Evolutionary conservation across 208 protist genomes (phyloP).

Genomic region (Blastocrithidia nonstop): DNA sequence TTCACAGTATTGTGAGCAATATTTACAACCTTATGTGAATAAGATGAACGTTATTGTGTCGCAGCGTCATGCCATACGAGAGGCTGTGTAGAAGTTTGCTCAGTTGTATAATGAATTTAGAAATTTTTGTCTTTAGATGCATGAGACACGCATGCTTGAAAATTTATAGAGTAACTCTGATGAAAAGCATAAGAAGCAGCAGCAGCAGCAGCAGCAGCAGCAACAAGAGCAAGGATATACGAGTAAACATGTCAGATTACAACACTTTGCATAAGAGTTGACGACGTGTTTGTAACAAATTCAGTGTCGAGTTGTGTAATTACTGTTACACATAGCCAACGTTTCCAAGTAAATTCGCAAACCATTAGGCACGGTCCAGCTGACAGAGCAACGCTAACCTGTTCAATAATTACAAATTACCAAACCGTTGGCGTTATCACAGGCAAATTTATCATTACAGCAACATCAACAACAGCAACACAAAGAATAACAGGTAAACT

Average conservation of each 20-base stretch:
- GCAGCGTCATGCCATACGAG: slow-evolving; percentile 15
- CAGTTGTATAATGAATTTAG: neutral
- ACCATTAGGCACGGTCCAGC: slow-evolving; percentile 10
- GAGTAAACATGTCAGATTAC: no score
- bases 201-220: slow-evolving; percentile 2
- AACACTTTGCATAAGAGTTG: slow-evolving; percentile 4
- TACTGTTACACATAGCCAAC: slow-evolving; percentile 20
- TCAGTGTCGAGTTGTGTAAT: slow-evolving; percentile 15
- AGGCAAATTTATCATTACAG: no score
- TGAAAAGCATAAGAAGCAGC: neutral
- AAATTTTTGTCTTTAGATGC: neutral
- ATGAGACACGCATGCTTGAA: neutral
- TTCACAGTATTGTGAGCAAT: slow-evolving; percentile 32
- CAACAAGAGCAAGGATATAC: neutral
- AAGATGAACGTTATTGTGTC: slow-evolving; percentile 33
- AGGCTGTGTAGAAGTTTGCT: slow-evolving; percentile 24
- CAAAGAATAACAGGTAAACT: no score
- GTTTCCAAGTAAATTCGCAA: slow-evolving; percentile 14
- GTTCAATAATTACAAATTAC: no score
- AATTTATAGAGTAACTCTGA: neutral
- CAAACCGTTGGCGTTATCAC: no score
- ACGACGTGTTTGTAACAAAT: slow-evolving; percentile 14
- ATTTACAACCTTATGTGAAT: slow-evolving; percentile 25
- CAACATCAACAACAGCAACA: no score
- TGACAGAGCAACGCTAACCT: no score